Evolutionary conservation across 225 moss, liverwort and hornwort genomes (phyloP).

Genomic region (Pleurozium schreberi): DNA sequence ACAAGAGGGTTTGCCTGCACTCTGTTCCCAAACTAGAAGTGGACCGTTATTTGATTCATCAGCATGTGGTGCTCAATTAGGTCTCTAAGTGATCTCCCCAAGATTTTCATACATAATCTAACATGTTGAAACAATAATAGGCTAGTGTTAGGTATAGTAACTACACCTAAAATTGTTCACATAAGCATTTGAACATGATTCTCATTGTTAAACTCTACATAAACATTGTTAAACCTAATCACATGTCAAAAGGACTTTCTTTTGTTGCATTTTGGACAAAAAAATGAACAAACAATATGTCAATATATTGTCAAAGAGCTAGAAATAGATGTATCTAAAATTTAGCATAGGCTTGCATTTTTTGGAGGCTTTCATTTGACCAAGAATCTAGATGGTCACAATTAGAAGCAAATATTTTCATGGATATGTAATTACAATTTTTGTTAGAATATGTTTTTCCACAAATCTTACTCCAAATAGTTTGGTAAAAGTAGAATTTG

Average conservation of each 20-base stretch:
- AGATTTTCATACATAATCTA: no score
- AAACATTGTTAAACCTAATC: background rate
- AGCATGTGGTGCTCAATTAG: background rate
- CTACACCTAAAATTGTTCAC: no score
- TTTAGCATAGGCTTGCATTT: fast-evolving
- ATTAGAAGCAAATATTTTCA: background rate
- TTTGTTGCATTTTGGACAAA: fast-evolving
- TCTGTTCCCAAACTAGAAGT: background rate
- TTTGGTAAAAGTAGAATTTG: fast-evolving
- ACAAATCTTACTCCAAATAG: background rate
- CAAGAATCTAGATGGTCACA: background rate
- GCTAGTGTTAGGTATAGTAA: fast-evolving
- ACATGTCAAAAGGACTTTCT: background rate
- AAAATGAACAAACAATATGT: background rate
- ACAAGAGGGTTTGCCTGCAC: background rate
- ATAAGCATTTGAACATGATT: background rate
- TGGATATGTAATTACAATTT: fast-evolving
- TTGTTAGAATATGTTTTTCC: background rate
- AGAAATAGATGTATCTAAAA: background rate
- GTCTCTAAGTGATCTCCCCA: background rate
- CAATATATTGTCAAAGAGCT: fast-evolving
- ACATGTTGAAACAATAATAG: background rate
- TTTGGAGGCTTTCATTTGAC: background rate
- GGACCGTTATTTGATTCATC: no score
- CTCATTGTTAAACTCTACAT: background rate